These are phyloP conservation scores for Colletotrichum viniferum DNA, from an alignment of 2,329 filamentous ascomycete species.

Conservation along the genomic window DNA sequence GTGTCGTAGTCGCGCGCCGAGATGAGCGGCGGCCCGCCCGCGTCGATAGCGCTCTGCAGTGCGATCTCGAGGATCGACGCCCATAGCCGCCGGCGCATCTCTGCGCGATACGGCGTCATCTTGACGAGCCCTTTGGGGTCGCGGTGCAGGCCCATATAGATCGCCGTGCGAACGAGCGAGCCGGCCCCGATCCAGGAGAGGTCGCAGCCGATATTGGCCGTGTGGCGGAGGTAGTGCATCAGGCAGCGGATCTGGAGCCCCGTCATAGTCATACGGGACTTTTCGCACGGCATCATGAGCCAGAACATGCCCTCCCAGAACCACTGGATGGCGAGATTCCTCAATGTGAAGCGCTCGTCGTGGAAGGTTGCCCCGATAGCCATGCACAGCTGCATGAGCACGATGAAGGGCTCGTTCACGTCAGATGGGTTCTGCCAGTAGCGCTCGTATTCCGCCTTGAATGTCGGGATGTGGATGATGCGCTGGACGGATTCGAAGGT, in stretches of 20 bases:
- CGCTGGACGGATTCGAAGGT: slow-evolving; percentile 62
- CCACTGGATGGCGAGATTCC: slow-evolving; percentile 50
- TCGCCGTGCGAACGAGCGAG: slow-evolving; percentile 54
- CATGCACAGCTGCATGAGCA: slow-evolving; percentile 60
- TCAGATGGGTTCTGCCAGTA: slow-evolving; percentile 50
- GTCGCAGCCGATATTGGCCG: slow-evolving; percentile 52
- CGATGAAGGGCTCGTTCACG: slow-evolving; percentile 47
- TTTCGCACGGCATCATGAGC: slow-evolving; percentile 51
- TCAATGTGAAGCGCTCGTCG: slow-evolving; percentile 48
- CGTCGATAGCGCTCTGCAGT: slow-evolving; percentile 54
- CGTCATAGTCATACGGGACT: slow-evolving; percentile 51
- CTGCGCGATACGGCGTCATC: slow-evolving; percentile 51
- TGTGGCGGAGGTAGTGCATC: slow-evolving; percentile 52
- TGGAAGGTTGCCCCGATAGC: slow-evolving; percentile 54
- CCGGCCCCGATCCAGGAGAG: slow-evolving; percentile 58
- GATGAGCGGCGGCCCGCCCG: slow-evolving; percentile 55
- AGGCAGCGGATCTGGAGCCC: slow-evolving; percentile 59
- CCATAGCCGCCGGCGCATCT: slow-evolving; percentile 63
- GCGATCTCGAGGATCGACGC: slow-evolving; percentile 59
- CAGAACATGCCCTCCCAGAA: slow-evolving; percentile 57
- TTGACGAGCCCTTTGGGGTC: slow-evolving; percentile 55
- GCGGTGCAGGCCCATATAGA: slow-evolving; percentile 63
- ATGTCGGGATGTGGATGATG: slow-evolving; percentile 62
- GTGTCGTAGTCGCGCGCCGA: slow-evolving; percentile 54
- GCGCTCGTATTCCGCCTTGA: slow-evolving; percentile 55